Conservation (phyloP, 2,329 filamentous ascomycete species). For the Seiridium cupressi region DNA sequence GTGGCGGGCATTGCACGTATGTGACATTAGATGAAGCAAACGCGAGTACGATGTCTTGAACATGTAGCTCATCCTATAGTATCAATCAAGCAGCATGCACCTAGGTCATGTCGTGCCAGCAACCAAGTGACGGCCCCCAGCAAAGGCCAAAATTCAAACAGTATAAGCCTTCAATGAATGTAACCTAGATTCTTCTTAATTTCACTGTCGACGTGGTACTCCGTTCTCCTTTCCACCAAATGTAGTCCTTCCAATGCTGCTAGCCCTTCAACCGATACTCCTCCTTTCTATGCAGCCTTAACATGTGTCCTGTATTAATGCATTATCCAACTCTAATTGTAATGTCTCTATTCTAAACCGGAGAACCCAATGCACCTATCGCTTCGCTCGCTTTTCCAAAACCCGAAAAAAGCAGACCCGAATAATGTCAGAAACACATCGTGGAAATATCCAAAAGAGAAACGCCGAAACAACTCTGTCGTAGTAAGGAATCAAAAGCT, state of each 20-base stretch:
- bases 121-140: too few species aligned
- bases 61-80: too few species aligned
- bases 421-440: background rate
- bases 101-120: too few species aligned
- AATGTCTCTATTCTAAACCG: background rate
- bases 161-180: too few species aligned
- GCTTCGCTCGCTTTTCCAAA: conserved; percentile 2
- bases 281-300: too few species aligned
- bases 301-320: background rate
- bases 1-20: too few species aligned
- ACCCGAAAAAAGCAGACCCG: background rate
- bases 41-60: too few species aligned
- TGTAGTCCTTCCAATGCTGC: background rate
- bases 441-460: background rate
- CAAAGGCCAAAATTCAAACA: too few species aligned
- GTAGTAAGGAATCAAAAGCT: background rate
- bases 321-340: background rate
- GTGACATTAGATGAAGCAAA: too few species aligned
- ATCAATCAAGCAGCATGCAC: too few species aligned
- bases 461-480: background rate
- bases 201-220: too few species aligned
- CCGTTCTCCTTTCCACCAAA: background rate
- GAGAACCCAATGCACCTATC: conserved; percentile 2
- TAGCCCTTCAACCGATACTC: background rate
- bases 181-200: too few species aligned